Evolutionary conservation across 2,329 filamentous ascomycete species (phyloP).

Genomic region (Emergomyces orientalis): DNA sequence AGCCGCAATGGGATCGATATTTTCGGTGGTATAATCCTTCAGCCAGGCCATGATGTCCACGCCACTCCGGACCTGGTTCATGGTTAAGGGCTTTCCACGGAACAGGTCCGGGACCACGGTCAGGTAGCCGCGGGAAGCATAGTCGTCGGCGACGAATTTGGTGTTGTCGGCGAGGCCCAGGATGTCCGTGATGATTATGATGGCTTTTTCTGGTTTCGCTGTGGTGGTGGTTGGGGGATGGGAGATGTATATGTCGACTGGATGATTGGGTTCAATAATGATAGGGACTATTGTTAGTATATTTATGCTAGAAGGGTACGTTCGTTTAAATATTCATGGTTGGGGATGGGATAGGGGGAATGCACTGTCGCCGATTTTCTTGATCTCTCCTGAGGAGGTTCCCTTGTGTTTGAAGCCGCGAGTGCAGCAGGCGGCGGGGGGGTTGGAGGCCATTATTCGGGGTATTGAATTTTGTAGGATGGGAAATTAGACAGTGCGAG

Average conservation of each 20-base stretch:
- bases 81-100: slow-evolving; percentile 52
- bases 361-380: slow-evolving; percentile 40
- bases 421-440: slow-evolving; percentile 41
- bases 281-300: slow-evolving; percentile 2
- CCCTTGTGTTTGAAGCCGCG: slow-evolving; percentile 46
- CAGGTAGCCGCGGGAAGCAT: slow-evolving; percentile 63
- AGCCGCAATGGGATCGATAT: slow-evolving; percentile 47
- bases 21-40: slow-evolving; percentile 32
- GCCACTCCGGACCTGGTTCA: slow-evolving; percentile 42
- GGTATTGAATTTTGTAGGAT: too few relatives aligned
- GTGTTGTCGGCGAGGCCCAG: slow-evolving; percentile 52
- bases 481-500: too few relatives aligned
- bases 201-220: slow-evolving; percentile 43
- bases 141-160: slow-evolving; percentile 63
- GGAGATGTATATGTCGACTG: slow-evolving; percentile 48
- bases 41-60: slow-evolving; percentile 46
- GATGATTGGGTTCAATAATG: not conserved
- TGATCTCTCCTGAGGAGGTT: slow-evolving; percentile 39
- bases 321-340: too few relatives aligned
- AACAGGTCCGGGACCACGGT: slow-evolving; percentile 62
- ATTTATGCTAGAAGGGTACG: too few relatives aligned
- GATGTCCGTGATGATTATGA: slow-evolving; percentile 50
- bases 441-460: slow-evolving; percentile 45
- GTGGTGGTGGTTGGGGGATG: slow-evolving; percentile 40
- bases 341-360: not conserved